phyloP scores from a whole-genome alignment of 1,284 basidiomycete genomes.

The Rhodotorula sp. region DNA sequence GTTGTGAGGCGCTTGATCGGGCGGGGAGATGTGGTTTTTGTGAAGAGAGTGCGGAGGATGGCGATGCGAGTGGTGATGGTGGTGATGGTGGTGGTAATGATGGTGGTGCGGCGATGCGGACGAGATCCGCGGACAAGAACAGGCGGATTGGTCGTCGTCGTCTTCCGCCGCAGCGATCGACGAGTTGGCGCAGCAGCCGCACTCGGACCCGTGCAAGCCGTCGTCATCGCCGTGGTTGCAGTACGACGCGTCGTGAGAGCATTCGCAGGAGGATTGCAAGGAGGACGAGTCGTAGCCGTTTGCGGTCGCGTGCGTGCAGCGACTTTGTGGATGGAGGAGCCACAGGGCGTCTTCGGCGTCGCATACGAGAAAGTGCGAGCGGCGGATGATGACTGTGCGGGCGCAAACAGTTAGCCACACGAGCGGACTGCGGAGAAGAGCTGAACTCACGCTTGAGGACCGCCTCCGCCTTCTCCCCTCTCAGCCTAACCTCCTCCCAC shows the following conservation, averaged over 20 bases:
- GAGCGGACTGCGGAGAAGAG: no score
- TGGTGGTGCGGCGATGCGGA: neutral
- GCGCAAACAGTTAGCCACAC: neutral
- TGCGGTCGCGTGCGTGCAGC: neutral
- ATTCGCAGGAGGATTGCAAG: slow-evolving; percentile 1
- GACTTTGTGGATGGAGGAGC: slow-evolving; percentile 30
- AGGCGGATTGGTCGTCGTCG: slow-evolving; percentile 4
- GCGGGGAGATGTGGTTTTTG: slow-evolving; percentile 1
- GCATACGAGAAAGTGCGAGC: slow-evolving; percentile 36
- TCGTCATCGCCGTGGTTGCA: slow-evolving; percentile 9
- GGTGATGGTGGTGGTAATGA: slow-evolving; percentile 2
- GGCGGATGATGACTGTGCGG: slow-evolving; percentile 25
- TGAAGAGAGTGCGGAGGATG: neutral
- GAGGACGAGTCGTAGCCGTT: slow-evolving; percentile 15
- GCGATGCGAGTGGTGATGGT: slow-evolving; percentile 2
- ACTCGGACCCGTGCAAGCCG: neutral
- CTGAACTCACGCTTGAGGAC: slow-evolving; percentile 27
- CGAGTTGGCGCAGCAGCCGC: neutral
- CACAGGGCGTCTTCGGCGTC: slow-evolving; percentile 38
- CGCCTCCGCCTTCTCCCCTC: slow-evolving; percentile 30
- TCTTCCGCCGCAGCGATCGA: neutral
- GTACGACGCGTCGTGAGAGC: slow-evolving; percentile 12
- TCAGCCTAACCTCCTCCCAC: slow-evolving; percentile 30
- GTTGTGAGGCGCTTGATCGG: slow-evolving; percentile 26
- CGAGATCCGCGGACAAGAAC: slow-evolving; percentile 4